Conservation (phyloP, 805 yeast species). For the Candida chilensis region DNA sequence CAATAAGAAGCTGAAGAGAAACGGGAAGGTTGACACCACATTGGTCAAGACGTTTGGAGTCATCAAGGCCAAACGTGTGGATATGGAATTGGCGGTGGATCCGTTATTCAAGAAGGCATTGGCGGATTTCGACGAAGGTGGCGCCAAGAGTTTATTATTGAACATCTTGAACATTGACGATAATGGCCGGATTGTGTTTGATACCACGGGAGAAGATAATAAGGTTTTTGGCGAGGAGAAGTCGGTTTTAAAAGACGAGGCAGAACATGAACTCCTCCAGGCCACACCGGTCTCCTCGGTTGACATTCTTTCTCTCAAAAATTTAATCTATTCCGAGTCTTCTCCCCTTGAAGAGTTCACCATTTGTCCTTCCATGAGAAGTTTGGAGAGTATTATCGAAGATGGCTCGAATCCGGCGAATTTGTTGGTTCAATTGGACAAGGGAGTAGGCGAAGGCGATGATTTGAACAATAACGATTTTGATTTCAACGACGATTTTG, state of each 20-base stretch:
- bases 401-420: slow-evolving; percentile 14
- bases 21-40: slow-evolving; percentile 17
- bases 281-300: too few relatives aligned
- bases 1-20: slow-evolving; percentile 6
- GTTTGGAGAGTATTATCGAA: slow-evolving; percentile 6
- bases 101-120: slow-evolving; percentile 51
- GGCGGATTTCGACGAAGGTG: slow-evolving; percentile 56
- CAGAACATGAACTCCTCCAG: too few relatives aligned
- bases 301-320: too few relatives aligned
- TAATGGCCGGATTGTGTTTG: slow-evolving; percentile 40
- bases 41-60: slow-evolving; percentile 27
- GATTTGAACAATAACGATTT: slow-evolving; percentile 3
- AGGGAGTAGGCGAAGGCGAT: slow-evolving; percentile 6
- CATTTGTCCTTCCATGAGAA: slow-evolving; percentile 1
- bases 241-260: too few relatives aligned
- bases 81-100: slow-evolving; percentile 40
- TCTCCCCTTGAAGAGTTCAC: neutral
- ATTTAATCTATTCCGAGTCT: too few relatives aligned
- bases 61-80: slow-evolving; percentile 33
- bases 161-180: slow-evolving; percentile 38
- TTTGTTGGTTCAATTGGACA: slow-evolving; percentile 12
- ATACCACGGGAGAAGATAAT: slow-evolving; percentile 21
- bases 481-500: slow-evolving; percentile 1
- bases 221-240: neutral
- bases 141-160: slow-evolving; percentile 42